Conservation (phyloP, 1,284 basidiomycete genomes). For the Hortiboletus rubellus region DNA sequence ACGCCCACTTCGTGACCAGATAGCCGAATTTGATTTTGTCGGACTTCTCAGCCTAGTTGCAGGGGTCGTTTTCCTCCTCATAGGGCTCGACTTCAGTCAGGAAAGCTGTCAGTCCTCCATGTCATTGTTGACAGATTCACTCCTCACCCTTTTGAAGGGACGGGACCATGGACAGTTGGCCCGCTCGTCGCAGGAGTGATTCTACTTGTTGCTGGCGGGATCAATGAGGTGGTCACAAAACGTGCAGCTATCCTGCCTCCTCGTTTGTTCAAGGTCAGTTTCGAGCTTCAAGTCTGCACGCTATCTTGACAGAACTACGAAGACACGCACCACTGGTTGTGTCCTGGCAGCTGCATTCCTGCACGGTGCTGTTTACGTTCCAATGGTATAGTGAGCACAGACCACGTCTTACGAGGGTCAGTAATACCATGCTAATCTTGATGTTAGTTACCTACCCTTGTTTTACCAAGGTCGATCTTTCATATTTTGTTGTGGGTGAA, state of each 20-base stretch:
- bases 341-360: slow-evolving; percentile 62
- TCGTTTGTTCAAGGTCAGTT: slow-evolving; percentile 66
- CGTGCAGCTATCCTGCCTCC: slow-evolving; percentile 81
- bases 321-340: slow-evolving; percentile 72
- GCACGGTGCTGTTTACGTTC: slow-evolving; percentile 67
- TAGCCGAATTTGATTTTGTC: slow-evolving; percentile 72
- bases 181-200: slow-evolving; percentile 65
- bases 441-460: slow-evolving; percentile 21
- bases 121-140: too few species aligned
- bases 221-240: slow-evolving; percentile 72
- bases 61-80: slow-evolving; percentile 74
- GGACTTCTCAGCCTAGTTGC: slow-evolving; percentile 71
- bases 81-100: slow-evolving; percentile 81
- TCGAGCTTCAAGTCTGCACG: not conserved
- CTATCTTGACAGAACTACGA: not conserved
- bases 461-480: slow-evolving; percentile 23
- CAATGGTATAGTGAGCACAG: slow-evolving; percentile 27
- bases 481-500: not conserved
- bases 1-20: slow-evolving; percentile 56
- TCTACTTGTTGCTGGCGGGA: slow-evolving; percentile 54
- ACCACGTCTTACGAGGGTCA: not conserved
- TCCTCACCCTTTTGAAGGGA: slow-evolving; percentile 27
- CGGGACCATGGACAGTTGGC: slow-evolving; percentile 59
- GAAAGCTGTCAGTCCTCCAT: slow-evolving; percentile 47
- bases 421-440: not conserved